These are phyloP conservation scores for Cyclostephanos tholiformis DNA, from an alignment of 108 stramenopile genomes.

Conservation along the genomic window DNA sequence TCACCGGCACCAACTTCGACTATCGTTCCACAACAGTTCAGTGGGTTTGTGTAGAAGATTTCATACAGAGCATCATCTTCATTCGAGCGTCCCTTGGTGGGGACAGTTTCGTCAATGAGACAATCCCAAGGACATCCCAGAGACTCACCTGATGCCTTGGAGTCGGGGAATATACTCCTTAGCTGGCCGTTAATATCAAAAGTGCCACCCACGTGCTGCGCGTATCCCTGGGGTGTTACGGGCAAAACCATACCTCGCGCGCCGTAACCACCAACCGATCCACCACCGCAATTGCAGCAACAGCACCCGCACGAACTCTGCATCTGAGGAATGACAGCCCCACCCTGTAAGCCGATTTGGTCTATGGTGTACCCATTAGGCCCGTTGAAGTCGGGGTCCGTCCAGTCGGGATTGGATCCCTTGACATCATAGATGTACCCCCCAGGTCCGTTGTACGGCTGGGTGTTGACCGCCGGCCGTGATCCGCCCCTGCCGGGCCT, in stretches of 20 bases:
- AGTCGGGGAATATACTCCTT: neutral
- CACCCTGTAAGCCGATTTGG: conserved; percentile 5
- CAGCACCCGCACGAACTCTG: conserved; percentile 10
- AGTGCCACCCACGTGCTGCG: neutral
- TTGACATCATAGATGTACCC: neutral
- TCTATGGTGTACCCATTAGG: conserved; percentile 3
- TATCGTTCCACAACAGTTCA: conserved; percentile 56
- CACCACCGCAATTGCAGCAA: conserved; percentile 12
- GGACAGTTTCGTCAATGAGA: conserved; percentile 42
- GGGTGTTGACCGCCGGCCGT: neutral
- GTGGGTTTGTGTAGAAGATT: conserved; percentile 57
- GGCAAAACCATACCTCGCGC: neutral
- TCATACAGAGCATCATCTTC: conserved; percentile 61
- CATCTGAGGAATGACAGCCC: conserved; percentile 2
- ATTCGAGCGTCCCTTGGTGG: conserved; percentile 40
- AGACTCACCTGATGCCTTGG: neutral
- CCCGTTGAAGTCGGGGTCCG: neutral
- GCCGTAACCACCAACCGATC: neutral
- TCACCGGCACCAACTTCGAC: conserved; percentile 59
- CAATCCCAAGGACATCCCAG: conserved; percentile 34
- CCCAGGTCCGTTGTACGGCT: neutral
- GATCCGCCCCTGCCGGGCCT: neutral
- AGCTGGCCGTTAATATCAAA: neutral
- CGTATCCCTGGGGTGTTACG: neutral
- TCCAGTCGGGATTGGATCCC: neutral